These are phyloP conservation scores for Silene noctiflora DNA, from an alignment of 179 eudicot genomes.

Conservation along the genomic window DNA sequence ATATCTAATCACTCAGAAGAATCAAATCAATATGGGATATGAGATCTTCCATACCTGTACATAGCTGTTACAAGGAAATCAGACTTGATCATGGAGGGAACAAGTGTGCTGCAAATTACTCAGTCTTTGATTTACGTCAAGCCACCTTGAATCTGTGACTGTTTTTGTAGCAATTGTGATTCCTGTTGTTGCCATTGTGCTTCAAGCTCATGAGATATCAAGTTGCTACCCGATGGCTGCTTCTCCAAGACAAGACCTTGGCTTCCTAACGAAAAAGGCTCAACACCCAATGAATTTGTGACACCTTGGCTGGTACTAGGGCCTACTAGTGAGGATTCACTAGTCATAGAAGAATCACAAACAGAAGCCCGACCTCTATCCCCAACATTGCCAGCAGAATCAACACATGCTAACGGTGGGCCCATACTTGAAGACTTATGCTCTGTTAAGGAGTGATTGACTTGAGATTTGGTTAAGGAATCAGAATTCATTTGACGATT, in stretches of 20 bases:
- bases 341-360: slow-evolving; percentile 32
- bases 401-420: slow-evolving; percentile 33
- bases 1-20: not conserved
- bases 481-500: slow-evolving; percentile 48
- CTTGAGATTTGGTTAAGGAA: slow-evolving; percentile 36
- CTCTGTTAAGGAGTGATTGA: slow-evolving; percentile 38
- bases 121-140: slow-evolving; percentile 29
- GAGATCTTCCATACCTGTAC: slow-evolving; percentile 54
- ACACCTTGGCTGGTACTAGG: slow-evolving; percentile 33
- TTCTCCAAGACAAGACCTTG: slow-evolving; percentile 36
- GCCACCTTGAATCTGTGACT: slow-evolving; percentile 40
- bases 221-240: slow-evolving; percentile 38
- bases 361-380: slow-evolving; percentile 37
- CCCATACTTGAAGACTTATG: slow-evolving; percentile 33
- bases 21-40: not conserved
- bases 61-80: slow-evolving; percentile 42
- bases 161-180: slow-evolving; percentile 31
- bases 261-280: slow-evolving; percentile 33
- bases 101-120: slow-evolving; percentile 30
- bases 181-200: slow-evolving; percentile 44
- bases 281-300: slow-evolving; percentile 38
- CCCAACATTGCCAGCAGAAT: slow-evolving; percentile 32
- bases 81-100: slow-evolving; percentile 34
- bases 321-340: slow-evolving; percentile 33
- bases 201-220: slow-evolving; percentile 37